Evolutionary conservation across 306 rosid species (phyloP), one percentile per base, ranked within the genome.

Genomic region (Cicer cuneatum): DNA sequence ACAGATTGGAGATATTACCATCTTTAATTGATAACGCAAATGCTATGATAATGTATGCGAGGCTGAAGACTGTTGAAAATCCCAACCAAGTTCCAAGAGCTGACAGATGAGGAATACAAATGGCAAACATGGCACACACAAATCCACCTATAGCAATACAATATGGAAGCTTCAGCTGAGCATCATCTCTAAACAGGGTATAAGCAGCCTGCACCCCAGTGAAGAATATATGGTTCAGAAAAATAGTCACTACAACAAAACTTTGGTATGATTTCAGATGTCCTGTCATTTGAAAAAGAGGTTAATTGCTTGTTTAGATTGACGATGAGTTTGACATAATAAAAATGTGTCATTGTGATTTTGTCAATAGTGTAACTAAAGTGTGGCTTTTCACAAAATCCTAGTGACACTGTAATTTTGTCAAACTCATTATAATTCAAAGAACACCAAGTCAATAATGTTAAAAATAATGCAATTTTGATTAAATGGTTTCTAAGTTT

Each of bases 81-180:
- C 87, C 96, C 72, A 94, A 76, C 99, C 99, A 94, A 85, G 69
- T 12, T 82, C 96, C 83, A n/a, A 94, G 95, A 51, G 97, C 99
- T 14, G 97, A 94, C 49, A 94, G 86, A 85, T 86, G 89, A 13
- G 99, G 99, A 77, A 89, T 90, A 19, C 89, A 74, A 7, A 94
- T 80, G 29, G 97, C 97, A 84, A 94, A 94, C 52, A 90, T 13
- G 24, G 85, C 87, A 59, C 96, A 92, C 48, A 81, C 89, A 46
- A 90, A 15, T 40, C 99, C 99, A 69, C 88, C 89, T 61, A 94
- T 79, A 57, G 71, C 84, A 51, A 87, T 94, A 67, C 77, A 94
- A 70, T 94, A 89, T 0, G 99, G 99, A 63, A 94, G 99, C 81
- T 90, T 94, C 95, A 94, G 21, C 16, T 12, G 38, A 41, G 54